Evolutionary conservation across 768 basidiomycete genomes (phyloP).

Genomic region (Boletus insuetus): DNA sequence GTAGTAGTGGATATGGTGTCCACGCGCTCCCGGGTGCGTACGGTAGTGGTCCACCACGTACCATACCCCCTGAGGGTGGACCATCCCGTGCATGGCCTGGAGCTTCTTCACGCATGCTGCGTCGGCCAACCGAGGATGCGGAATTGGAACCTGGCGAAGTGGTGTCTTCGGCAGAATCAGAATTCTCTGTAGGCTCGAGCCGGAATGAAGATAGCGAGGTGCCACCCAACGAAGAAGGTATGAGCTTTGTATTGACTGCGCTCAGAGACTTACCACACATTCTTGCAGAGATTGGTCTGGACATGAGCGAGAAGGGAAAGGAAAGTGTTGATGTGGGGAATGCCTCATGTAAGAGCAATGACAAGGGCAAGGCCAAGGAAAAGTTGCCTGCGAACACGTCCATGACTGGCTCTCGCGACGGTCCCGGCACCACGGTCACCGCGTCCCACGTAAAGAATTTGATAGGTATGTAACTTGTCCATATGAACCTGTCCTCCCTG

Average conservation of each 20-base stretch:
- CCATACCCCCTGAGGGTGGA: not conserved
- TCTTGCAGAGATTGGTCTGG: not conserved
- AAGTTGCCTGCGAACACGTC: not conserved
- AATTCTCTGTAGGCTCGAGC: constrained; percentile 25
- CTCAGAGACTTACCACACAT: not conserved
- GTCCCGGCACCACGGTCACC: not conserved
- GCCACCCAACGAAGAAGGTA: constrained; percentile 13
- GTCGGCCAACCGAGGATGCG: not conserved
- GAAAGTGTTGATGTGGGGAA: not conserved
- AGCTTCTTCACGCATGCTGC: not conserved
- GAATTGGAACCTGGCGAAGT: constrained; percentile 30
- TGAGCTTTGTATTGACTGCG: not conserved
- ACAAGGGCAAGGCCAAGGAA: constrained; percentile 15
- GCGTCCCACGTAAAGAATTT: constrained; percentile 17
- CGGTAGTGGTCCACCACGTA: not conserved
- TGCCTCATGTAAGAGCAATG: not conserved
- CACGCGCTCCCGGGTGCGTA: not conserved
- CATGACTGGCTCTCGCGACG: constrained; percentile 2
- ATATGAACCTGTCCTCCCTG: not conserved
- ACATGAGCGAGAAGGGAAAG: not conserved
- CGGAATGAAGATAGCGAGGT: constrained; percentile 15
- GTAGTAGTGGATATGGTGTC: not conserved
- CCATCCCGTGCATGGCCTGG: constrained; percentile 1
- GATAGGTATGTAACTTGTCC: constrained; percentile 5
- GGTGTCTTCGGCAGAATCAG: constrained; percentile 20